Evolutionary conservation across 2,329 filamentous ascomycete genomes (phyloP).

Genomic region (Verticillium dahliae): DNA sequence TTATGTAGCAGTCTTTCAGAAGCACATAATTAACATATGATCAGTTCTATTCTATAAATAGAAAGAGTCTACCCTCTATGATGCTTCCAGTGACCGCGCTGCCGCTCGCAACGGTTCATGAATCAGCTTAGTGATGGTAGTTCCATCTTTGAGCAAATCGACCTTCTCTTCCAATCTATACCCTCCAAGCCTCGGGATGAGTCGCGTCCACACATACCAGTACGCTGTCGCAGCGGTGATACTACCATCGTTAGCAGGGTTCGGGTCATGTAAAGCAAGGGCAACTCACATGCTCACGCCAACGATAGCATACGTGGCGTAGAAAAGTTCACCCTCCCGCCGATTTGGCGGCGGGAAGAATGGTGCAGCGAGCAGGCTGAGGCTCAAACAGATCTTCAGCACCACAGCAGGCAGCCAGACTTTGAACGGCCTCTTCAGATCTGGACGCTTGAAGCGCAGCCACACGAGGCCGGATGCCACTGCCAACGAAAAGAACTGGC

Average conservation of each 20-base stretch:
- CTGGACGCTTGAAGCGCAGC: conserved; percentile 52
- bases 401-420: conserved; percentile 56
- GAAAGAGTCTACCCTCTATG: background rate
- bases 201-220: conserved; percentile 61
- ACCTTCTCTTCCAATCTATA: conserved; percentile 58
- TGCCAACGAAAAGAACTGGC: conserved; percentile 52
- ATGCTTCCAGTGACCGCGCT: background rate
- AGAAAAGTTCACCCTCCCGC: conserved; percentile 38
- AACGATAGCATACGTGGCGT: conserved; percentile 48
- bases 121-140: conserved; percentile 53
- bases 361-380: conserved; percentile 51
- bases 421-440: conserved; percentile 57
- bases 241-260: conserved; percentile 24
- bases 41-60: background rate
- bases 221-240: conserved; percentile 54
- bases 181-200: conserved; percentile 50
- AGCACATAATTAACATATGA: background rate
- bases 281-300: conserved; percentile 44
- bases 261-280: background rate
- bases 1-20: no score
- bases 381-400: conserved; percentile 44
- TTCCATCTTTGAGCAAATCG: conserved; percentile 58
- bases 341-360: conserved; percentile 53
- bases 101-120: conserved; percentile 10
- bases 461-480: conserved; percentile 52